Evolutionary conservation across 352 stramenopile species (phyloP).

Genomic region (Phytophthora fragariaefolia): DNA sequence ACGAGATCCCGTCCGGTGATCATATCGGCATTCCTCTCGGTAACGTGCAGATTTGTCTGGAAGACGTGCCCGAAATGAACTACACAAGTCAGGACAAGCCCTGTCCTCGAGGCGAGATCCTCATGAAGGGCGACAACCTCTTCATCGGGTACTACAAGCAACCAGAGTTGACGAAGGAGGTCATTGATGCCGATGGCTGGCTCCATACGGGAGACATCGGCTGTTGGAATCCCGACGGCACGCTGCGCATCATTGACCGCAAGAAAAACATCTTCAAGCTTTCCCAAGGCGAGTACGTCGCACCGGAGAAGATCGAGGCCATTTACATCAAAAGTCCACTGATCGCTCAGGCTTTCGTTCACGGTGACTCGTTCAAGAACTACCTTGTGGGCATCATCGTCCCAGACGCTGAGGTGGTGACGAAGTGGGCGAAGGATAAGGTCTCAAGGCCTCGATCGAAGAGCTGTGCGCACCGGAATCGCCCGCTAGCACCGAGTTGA

Average conservation of each 20-base stretch:
- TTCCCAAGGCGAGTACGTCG: conserved; percentile 95
- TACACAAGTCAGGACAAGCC: conserved; percentile 80
- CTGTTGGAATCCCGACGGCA: conserved; percentile 92
- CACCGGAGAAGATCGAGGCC: conserved; percentile 97
- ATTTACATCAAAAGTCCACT: conserved; percentile 92
- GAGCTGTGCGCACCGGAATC: conserved; percentile 20
- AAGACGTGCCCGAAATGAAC: conserved; percentile 97
- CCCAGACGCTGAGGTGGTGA: conserved; percentile 90
- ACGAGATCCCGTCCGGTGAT: conserved; percentile 54
- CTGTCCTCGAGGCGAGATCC: conserved; percentile 80
- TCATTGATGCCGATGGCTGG: conserved; percentile 93
- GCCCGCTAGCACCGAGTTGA: conserved; percentile 29
- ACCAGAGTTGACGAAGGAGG: conserved; percentile 89
- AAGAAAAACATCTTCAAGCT: conserved; percentile 97
- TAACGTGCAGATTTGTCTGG: conserved; percentile 91
- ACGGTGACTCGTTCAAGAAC: conserved; percentile 95
- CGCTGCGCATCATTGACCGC: conserved; percentile 90
- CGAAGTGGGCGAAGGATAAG: conserved; percentile 74
- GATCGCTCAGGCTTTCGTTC: conserved; percentile 94
- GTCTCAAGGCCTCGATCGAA: conserved; percentile 38
- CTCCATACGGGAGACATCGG: conserved; percentile 98
- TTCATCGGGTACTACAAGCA: conserved; percentile 96
- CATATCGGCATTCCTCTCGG: conserved; percentile 92
- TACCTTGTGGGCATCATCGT: conserved; percentile 95
- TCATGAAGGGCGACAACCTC: conserved; percentile 86